Evolutionary conservation across 2,329 filamentous ascomycete species (phyloP), one percentile per base, ranked within the genome.

Genomic region (Calonectria honghensis): DNA sequence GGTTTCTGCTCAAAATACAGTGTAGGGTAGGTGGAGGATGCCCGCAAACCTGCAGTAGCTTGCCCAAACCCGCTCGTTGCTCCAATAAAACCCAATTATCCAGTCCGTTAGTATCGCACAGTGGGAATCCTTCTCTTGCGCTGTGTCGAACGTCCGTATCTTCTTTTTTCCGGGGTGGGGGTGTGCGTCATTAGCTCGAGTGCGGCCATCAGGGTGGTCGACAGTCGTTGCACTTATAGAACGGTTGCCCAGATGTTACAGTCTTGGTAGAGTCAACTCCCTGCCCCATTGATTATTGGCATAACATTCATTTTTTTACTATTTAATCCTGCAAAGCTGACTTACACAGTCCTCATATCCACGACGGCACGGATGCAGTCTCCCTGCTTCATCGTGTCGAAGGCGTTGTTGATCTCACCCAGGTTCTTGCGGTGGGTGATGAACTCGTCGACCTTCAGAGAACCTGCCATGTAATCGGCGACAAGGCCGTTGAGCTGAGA

Each of bases 361-460:
- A 98, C 94, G 13, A 98, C 97, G 80, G 95, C 98, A 78, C 97
- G 95, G 83, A 99, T 98, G 87, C 97, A 99, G 87, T 98, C 96
- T 73, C 97, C 97, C 75, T 93, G 91, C 90, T 98, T 97, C 97
- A 99, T 99, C 81, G 94, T 92, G 78, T 95, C 92, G 83, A 98
- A 99, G 27, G 96, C 96, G 67, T 90, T 89, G 90, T 98, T 98
- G 87, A 99, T 98, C 82, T 94, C 92, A 75, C 88, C 88, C 57
- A 99, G 89, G 5, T 90, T 91, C 88, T 98, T 95, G 81, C 96
- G 93, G 89, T 99, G 97, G 39, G 97, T 99, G 88, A 99, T 98
- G 89, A 98, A 98, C 89, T 99, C 97, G 85, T 98, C 96, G 59
- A 98, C 97, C 93, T 98, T 98, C 84, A 99, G 93, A 84, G 94